Evolutionary conservation across 2,329 filamentous ascomycete species (phyloP), one percentile per base, ranked within the genome.

Genomic region (Bisporella sp.): DNA sequence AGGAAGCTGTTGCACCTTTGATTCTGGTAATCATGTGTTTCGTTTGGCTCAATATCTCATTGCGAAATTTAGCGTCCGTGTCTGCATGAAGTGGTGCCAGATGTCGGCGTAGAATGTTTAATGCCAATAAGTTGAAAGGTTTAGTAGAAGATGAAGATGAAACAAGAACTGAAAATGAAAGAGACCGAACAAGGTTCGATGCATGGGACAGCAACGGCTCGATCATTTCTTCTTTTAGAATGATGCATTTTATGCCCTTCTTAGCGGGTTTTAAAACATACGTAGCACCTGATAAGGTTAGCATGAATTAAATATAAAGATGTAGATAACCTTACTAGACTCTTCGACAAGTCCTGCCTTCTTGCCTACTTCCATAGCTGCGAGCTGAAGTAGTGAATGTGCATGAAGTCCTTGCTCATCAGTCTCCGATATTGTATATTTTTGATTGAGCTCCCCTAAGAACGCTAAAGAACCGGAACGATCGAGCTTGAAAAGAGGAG

Each of bases 21-120:
- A 95, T 71, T 41, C 91, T 82, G 59, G 86, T 84, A 52, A 91
- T 80, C 65, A 97, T 81, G 59, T 84, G 83, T 54, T 88, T 84
- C 2, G 85, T 81, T 54, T 87, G 79, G 29, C 82, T 82, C 30
- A 92, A 75, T 1, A 95, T 75, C 58, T 95, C 89, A 51, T 91
- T 85, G 50, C 93, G 82, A 57, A 91, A 86, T 60, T 92, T 89
- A 5, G 92, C 84, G 64, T 96, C 90, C 0, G 87, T 82, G 55
- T 96, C 91, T 3, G 89, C 81, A 63, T 95, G 85, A 56, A 92
- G 81, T 12, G 84, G 78, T 1, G 79, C 75, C 4, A 97, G 69
- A 52, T 88, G 81, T 33, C 71, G 73, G 48, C 75, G 75, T 2
- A 97, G 71, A 9, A 85, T 74, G 3, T 69, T 66, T 3, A 96